These are phyloP conservation scores for Capronia epimyces DNA, from an alignment of 2,329 filamentous ascomycete genomes.

Conservation along the genomic window DNA sequence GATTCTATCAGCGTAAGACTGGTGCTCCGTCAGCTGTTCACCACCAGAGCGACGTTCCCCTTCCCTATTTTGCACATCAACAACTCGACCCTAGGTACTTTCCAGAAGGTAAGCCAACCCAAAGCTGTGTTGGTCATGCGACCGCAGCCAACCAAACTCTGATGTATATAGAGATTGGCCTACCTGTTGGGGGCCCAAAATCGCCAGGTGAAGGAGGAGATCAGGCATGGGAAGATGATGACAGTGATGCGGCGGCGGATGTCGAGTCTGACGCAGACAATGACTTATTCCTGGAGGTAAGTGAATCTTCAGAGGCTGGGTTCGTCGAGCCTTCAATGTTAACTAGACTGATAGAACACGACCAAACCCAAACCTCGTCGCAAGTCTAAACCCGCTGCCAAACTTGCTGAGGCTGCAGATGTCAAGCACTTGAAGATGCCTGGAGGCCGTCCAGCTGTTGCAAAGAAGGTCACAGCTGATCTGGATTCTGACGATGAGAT, in stretches of 20 bases:
- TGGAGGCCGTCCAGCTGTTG: slow-evolving; percentile 38
- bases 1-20: neutral
- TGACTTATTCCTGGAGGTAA: slow-evolving; percentile 4
- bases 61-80: slow-evolving; percentile 29
- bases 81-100: slow-evolving; percentile 26
- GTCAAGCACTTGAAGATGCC: slow-evolving; percentile 47
- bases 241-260: slow-evolving; percentile 15
- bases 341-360: neutral
- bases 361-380: slow-evolving; percentile 12
- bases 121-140: neutral
- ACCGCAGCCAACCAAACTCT: neutral
- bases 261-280: slow-evolving; percentile 19
- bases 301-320: neutral
- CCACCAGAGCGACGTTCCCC: slow-evolving; percentile 13
- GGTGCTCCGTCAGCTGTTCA: slow-evolving; percentile 7
- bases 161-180: neutral
- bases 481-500: slow-evolving; percentile 47
- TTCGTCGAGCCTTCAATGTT: neutral
- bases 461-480: slow-evolving; percentile 41
- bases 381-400: slow-evolving; percentile 12
- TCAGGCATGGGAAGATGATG: slow-evolving; percentile 21
- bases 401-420: slow-evolving; percentile 6
- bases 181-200: slow-evolving; percentile 15
- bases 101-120: slow-evolving; percentile 18
- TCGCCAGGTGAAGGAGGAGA: neutral